phyloP scores from a whole-genome alignment of 2,329 filamentous ascomycete genomes.

The Aquanectria penicillioides region DNA sequence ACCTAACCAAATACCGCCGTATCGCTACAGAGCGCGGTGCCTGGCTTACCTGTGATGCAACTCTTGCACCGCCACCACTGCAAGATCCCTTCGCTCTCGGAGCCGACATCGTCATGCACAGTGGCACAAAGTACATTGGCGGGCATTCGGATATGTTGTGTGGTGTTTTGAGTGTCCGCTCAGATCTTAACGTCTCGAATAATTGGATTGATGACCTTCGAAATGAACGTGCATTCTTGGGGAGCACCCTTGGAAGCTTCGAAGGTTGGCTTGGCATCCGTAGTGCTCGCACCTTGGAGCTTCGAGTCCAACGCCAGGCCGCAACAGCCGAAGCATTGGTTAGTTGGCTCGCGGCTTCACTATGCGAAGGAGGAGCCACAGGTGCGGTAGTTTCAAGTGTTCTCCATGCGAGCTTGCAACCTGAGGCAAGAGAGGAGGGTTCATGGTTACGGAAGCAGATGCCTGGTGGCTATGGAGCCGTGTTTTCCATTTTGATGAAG shows the following conservation, averaged over 20 bases:
- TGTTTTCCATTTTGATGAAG: conserved; percentile 80
- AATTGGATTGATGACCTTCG: conserved; percentile 69
- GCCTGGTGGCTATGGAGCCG: conserved; percentile 88
- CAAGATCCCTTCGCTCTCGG: conserved; percentile 84
- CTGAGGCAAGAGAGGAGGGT: conserved; percentile 62
- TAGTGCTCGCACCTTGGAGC: conserved; percentile 84
- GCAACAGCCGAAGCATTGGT: conserved; percentile 76
- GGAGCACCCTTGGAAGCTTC: conserved; percentile 83
- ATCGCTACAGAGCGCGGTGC: conserved; percentile 78
- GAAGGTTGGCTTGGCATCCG: conserved; percentile 82
- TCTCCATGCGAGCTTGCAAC: conserved; percentile 83
- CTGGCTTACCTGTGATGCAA: conserved; percentile 83
- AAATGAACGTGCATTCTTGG: conserved; percentile 77
- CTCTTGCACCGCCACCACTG: conserved; percentile 87
- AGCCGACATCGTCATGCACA: conserved; percentile 88
- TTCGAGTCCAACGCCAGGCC: conserved; percentile 83
- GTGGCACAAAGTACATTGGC: conserved; percentile 91
- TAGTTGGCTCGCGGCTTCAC: conserved; percentile 67
- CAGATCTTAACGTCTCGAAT: conserved; percentile 46
- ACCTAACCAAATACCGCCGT: conserved; percentile 55
- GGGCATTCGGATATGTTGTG: conserved; percentile 92
- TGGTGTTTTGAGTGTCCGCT: conserved; percentile 76
- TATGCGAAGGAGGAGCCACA: conserved; percentile 54
- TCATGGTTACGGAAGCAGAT: conserved; percentile 87
- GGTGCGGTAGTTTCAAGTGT: conserved; percentile 67